A percentile compares a stretch with the other conserved stretches of the same genome.
phyloP scores from a whole-genome alignment of 192 early-diverging fungal genomes.

The Coemansia sp. region DNA sequence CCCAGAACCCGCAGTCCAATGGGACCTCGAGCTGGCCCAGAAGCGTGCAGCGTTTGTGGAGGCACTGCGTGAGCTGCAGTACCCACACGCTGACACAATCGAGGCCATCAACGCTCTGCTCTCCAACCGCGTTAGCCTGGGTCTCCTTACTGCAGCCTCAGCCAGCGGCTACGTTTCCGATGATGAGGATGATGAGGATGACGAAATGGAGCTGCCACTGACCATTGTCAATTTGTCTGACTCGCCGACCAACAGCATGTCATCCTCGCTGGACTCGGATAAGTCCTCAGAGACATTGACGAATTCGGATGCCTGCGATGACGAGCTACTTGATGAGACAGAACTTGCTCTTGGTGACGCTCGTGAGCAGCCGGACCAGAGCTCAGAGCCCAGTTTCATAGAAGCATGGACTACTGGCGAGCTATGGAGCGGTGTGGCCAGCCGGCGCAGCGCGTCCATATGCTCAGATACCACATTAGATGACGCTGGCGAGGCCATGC shows the following conservation, averaged over 20 bases:
- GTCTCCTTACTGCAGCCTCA: constrained; percentile 24
- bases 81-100: constrained; percentile 35
- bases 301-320: not conserved
- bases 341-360: not conserved
- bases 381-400: constrained; percentile 21
- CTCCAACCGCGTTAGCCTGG: constrained; percentile 33
- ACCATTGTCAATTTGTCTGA: constrained; percentile 1
- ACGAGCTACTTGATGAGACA: constrained; percentile 2
- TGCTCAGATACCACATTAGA: constrained; percentile 27
- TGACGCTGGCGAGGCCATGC: not conserved
- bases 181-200: not conserved
- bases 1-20: constrained; percentile 8
- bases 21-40: constrained; percentile 16
- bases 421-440: constrained; percentile 31
- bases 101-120: constrained; percentile 27
- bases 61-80: constrained; percentile 34
- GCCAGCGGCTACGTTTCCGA: constrained; percentile 14
- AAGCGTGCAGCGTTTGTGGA: constrained; percentile 19
- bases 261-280: constrained; percentile 35
- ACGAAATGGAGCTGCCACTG: not conserved
- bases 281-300: constrained; percentile 27
- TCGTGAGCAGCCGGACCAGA: not conserved
- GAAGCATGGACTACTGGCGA: constrained; percentile 34
- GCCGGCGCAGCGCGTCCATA: constrained; percentile 21
- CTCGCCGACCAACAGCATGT: constrained; percentile 9